These are phyloP conservation scores for Penicillium cosmopolitanum DNA, from an alignment of 495 filamentous ascomycete genomes.

Conservation along the genomic window DNA sequence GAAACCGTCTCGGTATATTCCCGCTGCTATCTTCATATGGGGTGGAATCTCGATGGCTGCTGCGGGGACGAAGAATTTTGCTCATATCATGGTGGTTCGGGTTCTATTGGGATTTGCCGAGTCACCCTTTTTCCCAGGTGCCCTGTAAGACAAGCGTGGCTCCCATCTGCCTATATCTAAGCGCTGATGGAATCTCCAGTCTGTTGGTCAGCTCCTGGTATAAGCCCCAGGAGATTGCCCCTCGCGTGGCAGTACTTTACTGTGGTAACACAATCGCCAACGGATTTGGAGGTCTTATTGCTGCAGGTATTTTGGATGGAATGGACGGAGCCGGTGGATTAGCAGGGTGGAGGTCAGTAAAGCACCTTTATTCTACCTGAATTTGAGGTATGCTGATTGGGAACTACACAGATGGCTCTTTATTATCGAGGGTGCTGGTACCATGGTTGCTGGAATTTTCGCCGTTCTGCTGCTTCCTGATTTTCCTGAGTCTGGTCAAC, in stretches of 20 bases:
- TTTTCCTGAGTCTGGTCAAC: slow-evolving; percentile 24
- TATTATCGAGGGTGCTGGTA: slow-evolving; percentile 28
- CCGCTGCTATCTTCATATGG: slow-evolving; percentile 38
- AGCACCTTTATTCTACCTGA: neutral
- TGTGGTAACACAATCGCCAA: slow-evolving; percentile 30
- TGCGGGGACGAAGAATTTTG: slow-evolving; percentile 45
- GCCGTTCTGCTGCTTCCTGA: slow-evolving; percentile 26
- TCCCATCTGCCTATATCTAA: slow-evolving; percentile 12
- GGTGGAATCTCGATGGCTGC: slow-evolving; percentile 37
- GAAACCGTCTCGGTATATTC: slow-evolving; percentile 29
- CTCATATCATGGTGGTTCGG: slow-evolving; percentile 39
- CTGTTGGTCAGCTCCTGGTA: slow-evolving; percentile 29
- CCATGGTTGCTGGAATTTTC: slow-evolving; percentile 24
- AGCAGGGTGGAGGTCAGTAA: slow-evolving; percentile 23
- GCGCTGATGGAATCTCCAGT: slow-evolving; percentile 7
- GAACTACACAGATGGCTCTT: slow-evolving; percentile 20
- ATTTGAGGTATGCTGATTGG: neutral
- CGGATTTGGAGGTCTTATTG: slow-evolving; percentile 28
- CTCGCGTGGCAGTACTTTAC: slow-evolving; percentile 27
- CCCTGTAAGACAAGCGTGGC: slow-evolving; percentile 31
- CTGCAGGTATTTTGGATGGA: slow-evolving; percentile 23
- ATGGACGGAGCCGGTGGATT: slow-evolving; percentile 22
- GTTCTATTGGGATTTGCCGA: slow-evolving; percentile 49
- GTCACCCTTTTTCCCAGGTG: slow-evolving; percentile 52
- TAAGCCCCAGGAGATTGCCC: slow-evolving; percentile 27